phyloP scores from a whole-genome alignment of 225 moss, liverwort and hornwort genomes.

The Polytrichum commune region DNA sequence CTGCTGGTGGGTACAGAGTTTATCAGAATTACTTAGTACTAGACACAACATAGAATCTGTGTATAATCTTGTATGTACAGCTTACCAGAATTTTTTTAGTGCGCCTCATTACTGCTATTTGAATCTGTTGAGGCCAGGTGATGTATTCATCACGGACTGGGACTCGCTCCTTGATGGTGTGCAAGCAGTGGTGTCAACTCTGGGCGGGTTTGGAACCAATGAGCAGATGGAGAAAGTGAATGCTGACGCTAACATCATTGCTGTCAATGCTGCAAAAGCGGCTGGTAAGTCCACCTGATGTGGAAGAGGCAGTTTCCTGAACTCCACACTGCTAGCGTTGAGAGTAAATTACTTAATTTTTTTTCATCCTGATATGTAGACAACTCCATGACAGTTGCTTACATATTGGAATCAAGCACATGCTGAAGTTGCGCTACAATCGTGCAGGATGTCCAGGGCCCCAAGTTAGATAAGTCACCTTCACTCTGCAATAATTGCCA shows the following conservation, averaged over 20 bases:
- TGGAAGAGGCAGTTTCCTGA: background rate
- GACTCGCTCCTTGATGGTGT: constrained; percentile 74
- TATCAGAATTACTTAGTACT: too few species aligned
- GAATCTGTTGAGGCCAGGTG: constrained; percentile 49
- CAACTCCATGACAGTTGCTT: too few species aligned
- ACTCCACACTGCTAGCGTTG: background rate
- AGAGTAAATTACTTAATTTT: too few species aligned
- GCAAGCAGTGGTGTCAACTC: constrained; percentile 80
- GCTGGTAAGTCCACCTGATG: constrained; percentile 47
- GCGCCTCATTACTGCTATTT: background rate
- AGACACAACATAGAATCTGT: too few species aligned
- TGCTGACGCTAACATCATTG: constrained; percentile 81
- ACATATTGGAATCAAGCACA: background rate
- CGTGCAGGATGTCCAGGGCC: background rate
- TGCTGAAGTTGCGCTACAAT: background rate
- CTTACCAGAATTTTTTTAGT: background rate
- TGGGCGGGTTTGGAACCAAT: constrained; percentile 76
- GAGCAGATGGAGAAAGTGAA: constrained; percentile 90
- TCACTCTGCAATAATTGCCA: background rate
- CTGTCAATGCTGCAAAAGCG: constrained; percentile 73
- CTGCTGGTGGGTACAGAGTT: too few species aligned
- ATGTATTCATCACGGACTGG: constrained; percentile 88
- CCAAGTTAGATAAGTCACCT: background rate
- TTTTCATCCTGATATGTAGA: too few species aligned
- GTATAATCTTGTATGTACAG: constrained; percentile 1